Base-by-base conservation (phyloP, 2,329 filamentous ascomycete species). In the Graphilbum fragrans region DNA sequence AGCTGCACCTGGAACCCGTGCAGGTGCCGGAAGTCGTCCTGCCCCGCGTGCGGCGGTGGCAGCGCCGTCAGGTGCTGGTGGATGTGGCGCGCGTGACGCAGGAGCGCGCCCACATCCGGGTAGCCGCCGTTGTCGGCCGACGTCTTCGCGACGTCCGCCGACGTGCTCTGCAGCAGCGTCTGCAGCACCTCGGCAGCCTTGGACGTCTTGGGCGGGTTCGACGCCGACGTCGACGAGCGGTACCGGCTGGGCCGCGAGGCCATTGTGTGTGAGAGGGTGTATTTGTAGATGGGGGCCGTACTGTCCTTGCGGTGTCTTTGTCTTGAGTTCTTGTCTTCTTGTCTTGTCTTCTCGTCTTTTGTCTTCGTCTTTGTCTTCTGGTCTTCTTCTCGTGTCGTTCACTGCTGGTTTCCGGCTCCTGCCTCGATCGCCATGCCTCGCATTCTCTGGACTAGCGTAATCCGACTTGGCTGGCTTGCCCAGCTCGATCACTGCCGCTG, bases 11-110 rank as follows among this genome's bases (percentile, higher is more conserved):
- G 76, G 58, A 94, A 94, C 52, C 88, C 88, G 43, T 74, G 69
- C 21, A 87, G 71, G 54, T 85, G 77, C 49, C 88, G 77, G 57
- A 95, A 94, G 51, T 85, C 80, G 62, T 94, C 85, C 62, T 87
- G 86, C 5, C 67, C 64, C 4, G 67, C 58, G 45, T 64, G 63
- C 3, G 68, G 65, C 16, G 67, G 58, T 32, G 63, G 53, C 22
- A 60, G 53, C 10, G 70, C 66, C 34, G 70, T 64, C 22, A 78
- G 58, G 47, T 75, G 65, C 45, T 86, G 82, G 53, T 79, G 75
- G 45, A 90, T 72, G 39, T 76, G 70, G 49, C 77, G 73, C 43
- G 84, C 66, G 41, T 68, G 65, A 49, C 75, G 70, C 47, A 71
- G 58, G 29, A 81, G 61, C 8, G 62, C 59, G 4, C 58, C 51